Evolutionary conservation across 768 basidiomycete genomes (phyloP).

Genomic region (Boletus huronensis): DNA sequence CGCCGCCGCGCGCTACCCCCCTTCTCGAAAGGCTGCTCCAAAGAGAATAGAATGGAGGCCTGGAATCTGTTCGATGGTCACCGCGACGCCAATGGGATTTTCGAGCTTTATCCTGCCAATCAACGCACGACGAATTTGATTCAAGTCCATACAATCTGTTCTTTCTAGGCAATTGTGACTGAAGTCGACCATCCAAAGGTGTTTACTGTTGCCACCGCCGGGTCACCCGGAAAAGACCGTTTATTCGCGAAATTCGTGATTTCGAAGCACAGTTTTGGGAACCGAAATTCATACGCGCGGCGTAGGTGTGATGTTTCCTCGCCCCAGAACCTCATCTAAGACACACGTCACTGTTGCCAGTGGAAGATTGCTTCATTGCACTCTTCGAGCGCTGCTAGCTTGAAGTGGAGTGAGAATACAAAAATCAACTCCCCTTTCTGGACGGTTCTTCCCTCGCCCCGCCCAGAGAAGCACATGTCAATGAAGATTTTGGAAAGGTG

Average conservation of each 20-base stretch:
- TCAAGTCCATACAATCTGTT: background rate
- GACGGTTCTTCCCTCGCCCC: background rate
- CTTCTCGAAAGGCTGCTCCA: background rate
- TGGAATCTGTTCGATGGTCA: conserved; percentile 2
- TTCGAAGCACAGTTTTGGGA: background rate
- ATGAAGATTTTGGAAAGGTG: background rate
- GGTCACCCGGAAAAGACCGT: background rate
- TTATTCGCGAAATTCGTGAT: background rate
- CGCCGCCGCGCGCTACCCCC: background rate
- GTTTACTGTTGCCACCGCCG: background rate
- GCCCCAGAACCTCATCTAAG: background rate
- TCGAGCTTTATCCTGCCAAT: conserved; percentile 5
- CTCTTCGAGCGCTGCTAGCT: background rate
- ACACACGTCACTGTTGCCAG: too few species aligned
- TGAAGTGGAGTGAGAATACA: background rate
- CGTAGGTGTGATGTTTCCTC: background rate
- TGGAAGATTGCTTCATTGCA: background rate
- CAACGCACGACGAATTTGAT: background rate
- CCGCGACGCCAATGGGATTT: conserved; percentile 1
- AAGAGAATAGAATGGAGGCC: background rate
- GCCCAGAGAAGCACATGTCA: background rate
- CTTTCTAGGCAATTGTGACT: background rate
- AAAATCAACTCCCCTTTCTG: background rate
- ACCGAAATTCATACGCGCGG: background rate
- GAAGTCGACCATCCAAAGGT: background rate